Conservation (phyloP, 192 early-diverging fungal species). For the Coemansia sp. region DNA sequence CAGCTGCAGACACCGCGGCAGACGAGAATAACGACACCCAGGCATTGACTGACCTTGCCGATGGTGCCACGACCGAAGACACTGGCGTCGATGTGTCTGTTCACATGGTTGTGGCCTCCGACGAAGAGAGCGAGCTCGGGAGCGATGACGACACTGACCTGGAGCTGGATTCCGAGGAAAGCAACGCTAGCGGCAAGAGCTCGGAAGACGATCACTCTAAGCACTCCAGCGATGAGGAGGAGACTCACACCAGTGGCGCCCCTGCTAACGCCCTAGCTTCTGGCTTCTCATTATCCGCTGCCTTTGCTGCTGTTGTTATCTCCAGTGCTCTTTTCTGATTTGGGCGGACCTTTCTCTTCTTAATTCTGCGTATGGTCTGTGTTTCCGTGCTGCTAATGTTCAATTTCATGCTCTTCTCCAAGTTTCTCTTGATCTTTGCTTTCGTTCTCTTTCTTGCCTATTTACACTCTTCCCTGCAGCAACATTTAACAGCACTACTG, state of each 20-base stretch:
- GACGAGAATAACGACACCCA: background rate
- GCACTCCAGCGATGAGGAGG: conserved; percentile 7
- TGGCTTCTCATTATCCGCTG: conserved; percentile 8
- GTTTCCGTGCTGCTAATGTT: too few relatives aligned
- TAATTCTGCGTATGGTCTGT: too few relatives aligned
- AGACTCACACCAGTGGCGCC: conserved; percentile 9
- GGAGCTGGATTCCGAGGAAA: background rate
- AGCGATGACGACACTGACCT: background rate
- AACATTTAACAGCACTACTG: too few relatives aligned
- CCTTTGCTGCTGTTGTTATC: conserved; percentile 17
- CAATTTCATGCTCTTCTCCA: too few relatives aligned
- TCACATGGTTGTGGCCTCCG: background rate
- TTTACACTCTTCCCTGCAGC: too few relatives aligned
- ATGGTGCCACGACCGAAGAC: background rate
- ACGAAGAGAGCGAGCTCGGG: conserved; percentile 1
- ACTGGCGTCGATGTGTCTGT: conserved; percentile 2
- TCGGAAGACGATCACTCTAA: background rate
- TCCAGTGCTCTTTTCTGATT: conserved; percentile 18
- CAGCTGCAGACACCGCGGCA: background rate
- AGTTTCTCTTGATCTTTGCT: too few relatives aligned
- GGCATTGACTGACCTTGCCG: background rate
- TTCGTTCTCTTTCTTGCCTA: too few relatives aligned
- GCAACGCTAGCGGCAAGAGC: background rate
- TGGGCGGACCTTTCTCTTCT: too few relatives aligned
- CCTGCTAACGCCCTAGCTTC: background rate